Conservation (phyloP, 1,139 yeast species). For the Diutina mesorugosa region DNA sequence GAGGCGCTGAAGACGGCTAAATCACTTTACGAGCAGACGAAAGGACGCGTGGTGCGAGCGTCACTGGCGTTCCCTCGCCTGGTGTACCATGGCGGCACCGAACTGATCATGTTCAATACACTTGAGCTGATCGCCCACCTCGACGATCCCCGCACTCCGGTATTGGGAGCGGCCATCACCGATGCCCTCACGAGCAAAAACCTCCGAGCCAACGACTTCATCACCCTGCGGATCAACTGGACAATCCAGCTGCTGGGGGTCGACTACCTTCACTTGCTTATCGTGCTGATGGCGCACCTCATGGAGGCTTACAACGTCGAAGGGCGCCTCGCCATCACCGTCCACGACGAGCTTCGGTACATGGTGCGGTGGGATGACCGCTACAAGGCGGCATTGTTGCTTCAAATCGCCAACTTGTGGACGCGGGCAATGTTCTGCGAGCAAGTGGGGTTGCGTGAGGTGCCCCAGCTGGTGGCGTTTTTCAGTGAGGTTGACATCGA, state of each 20-base stretch:
- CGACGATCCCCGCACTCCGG: constrained; percentile 81
- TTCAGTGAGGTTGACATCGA: constrained; percentile 93
- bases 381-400: constrained; percentile 64
- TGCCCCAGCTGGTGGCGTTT: constrained; percentile 93
- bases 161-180: constrained; percentile 87
- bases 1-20: constrained; percentile 63
- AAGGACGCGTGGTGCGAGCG: constrained; percentile 40
- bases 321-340: constrained; percentile 76
- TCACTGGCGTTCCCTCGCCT: constrained; percentile 15
- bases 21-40: constrained; percentile 65
- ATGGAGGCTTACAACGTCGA: constrained; percentile 50
- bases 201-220: constrained; percentile 50
- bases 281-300: constrained; percentile 82
- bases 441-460: constrained; percentile 75
- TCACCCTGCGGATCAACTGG: constrained; percentile 95
- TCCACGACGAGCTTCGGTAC: constrained; percentile 90
- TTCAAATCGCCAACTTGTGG: constrained; percentile 90
- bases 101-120: constrained; percentile 80
- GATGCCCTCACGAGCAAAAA: constrained; percentile 62
- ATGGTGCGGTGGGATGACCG: constrained; percentile 61
- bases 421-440: constrained; percentile 93
- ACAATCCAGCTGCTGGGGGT: constrained; percentile 97
- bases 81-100: constrained; percentile 87
- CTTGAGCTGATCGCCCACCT: constrained; percentile 80
- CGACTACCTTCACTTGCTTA: constrained; percentile 77